Conservation (phyloP, 2,329 filamentous ascomycete genomes). For the Dothistroma septosporum region DNA sequence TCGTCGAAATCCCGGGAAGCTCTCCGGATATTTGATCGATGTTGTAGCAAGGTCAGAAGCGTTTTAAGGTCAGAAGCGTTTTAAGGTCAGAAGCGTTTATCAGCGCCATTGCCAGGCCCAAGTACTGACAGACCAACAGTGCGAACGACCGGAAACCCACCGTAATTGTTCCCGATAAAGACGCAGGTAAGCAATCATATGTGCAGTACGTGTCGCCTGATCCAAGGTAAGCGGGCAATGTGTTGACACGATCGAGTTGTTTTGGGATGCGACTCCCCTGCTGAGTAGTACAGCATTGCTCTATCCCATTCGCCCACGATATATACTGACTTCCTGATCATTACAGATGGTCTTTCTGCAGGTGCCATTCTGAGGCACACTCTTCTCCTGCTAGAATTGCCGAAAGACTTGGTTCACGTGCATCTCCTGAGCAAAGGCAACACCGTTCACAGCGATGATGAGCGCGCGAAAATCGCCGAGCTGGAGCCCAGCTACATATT, state of each 20-base stretch:
- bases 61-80: too few species aligned
- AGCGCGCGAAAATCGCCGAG: slow-evolving; percentile 50
- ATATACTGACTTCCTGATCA: too few species aligned
- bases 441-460: slow-evolving; percentile 54
- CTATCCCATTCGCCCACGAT: too few species aligned
- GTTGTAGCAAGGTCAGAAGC: too few species aligned
- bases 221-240: too few species aligned
- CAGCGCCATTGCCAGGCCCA: neutral
- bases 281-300: too few species aligned
- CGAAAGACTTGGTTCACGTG: slow-evolving; percentile 50
- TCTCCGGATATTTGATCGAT: too few species aligned
- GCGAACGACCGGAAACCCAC: slow-evolving; percentile 49
- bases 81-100: too few species aligned
- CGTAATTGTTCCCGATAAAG: slow-evolving; percentile 64
- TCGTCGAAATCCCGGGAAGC: too few species aligned
- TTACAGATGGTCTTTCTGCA: slow-evolving; percentile 57
- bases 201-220: too few species aligned
- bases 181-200: slow-evolving; percentile 40
- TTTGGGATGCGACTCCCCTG: too few species aligned
- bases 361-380: slow-evolving; percentile 61
- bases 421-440: slow-evolving; percentile 59
- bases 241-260: too few species aligned
- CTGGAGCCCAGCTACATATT: slow-evolving; percentile 56
- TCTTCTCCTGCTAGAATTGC: slow-evolving; percentile 55
- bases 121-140: slow-evolving; percentile 37